Base-by-base conservation (phyloP, 106 monocot genomes). In the Dendrobium nobile region DNA sequence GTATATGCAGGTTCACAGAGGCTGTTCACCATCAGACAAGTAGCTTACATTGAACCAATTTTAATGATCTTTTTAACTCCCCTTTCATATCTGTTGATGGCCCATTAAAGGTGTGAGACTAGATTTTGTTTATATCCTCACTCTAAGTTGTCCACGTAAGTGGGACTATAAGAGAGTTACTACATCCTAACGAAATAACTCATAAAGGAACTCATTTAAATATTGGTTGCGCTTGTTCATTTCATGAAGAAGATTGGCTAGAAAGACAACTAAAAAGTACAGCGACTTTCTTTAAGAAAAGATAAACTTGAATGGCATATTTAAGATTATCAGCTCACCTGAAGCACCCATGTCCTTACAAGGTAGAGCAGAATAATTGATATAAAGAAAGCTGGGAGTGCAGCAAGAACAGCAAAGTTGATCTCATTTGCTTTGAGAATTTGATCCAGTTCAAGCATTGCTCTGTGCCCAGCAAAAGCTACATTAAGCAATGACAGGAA, bases 361-460 rank as follows among this genome's bases (percentile, higher is more conserved):
- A 95, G 58, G 85, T 87, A 82, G 64, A 95, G 87, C 79, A 95
- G 77, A 72, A 91, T 58, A 48, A 95, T 67, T 6, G 92, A 95
- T 84, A 99, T 79, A 74, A 91, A 91, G 82, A 92, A 99, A 31
- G 99, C 99, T 43, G 99, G 99, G 77, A 99, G 87, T 70, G 99
- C 95, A 85, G 99, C 99, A 75, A 99, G 99, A 90, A 95, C 80
- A 44, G 99, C 99, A 92, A 99, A 99, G 61, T 99, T 99, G 76
- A 99, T 99, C 83, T 95, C 92, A 90, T 99, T 99, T 87, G 99
- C 99, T 83, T 88, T 95, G 22, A 99, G 91, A 86, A 99, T 99
- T 86, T 99, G 95, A 87, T 99, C 90, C 67, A 95, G 82, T 87
- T 99, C 99, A 48, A 99, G 90, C 93, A 99, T 95, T 74, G 91